Evolutionary conservation across 352 stramenopile genomes (phyloP), one percentile per base, ranked within the genome.

Genomic region (Phytophthora megakarya): DNA sequence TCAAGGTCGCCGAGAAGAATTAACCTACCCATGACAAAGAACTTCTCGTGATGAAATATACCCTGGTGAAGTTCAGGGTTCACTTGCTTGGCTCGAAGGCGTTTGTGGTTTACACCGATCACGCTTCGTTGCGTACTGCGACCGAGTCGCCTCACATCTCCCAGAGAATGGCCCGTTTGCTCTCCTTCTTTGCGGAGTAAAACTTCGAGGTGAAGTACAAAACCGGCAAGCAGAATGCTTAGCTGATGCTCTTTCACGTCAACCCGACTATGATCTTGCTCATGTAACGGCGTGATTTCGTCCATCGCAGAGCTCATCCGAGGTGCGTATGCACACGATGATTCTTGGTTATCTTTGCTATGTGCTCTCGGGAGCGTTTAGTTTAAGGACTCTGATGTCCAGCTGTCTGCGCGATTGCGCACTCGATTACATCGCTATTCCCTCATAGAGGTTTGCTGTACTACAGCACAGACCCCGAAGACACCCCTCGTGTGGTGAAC

Each of bases 101-200:
- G 26, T 32, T 32, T 32, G 9, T 32, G 26, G 9, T 32, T 9
- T 32, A 10, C 26, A 32, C 26, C 9, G 26, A 32, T 32, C 26
- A 5, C 9, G n/a, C n/a, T n/a, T n/a, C n/a, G n/a, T n/a, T n/a
- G n/a, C n/a, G n/a, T n/a, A n/a, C n/a, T n/a, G n/a, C n/a, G n/a
- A n/a, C n/a, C n/a, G 5, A 5, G 26, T 32, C 26, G 26, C 19
- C 26, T 38, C 37, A 64, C 16, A 39, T 70, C 35, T 63, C 51
- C 1, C 42, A 71, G 11, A 28, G 49, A 1, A 73, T 73, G 64
- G 21, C 18, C 6, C 18, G 39, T 9, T 28, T n/a, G 19, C 39
- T 77, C 0, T 62, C 64, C 3, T 77, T 74, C 51, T 77, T 77
- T 23, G 39, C 65, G 16, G 61, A 78, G 21, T 72, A 66, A 43